These are phyloP conservation scores for Eucalyptus globulus DNA, from an alignment of 345 rosid genomes.

Conservation along the genomic window DNA sequence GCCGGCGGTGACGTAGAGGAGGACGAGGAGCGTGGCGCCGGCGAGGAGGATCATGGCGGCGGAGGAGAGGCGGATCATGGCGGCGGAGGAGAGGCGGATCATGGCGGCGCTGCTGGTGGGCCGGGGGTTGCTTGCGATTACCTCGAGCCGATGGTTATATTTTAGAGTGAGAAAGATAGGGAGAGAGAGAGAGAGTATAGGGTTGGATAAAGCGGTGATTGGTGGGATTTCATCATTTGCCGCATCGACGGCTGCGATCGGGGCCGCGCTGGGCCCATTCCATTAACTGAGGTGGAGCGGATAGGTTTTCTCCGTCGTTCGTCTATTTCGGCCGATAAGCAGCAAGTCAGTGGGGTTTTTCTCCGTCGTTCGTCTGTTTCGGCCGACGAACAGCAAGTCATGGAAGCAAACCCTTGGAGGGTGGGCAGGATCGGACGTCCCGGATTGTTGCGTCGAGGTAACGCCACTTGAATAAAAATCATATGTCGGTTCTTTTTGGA, in stretches of 20 bases:
- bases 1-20: slow-evolving; percentile 18
- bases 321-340: no score
- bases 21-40: background rate
- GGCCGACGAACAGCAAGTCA: no score
- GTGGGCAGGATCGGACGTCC: no score
- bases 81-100: background rate
- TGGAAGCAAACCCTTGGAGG: no score
- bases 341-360: no score
- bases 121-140: background rate
- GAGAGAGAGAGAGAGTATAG: background rate
- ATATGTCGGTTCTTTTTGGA: no score
- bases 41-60: background rate
- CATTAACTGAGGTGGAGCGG: no score
- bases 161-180: background rate
- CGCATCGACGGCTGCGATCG: background rate
- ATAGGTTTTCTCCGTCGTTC: no score
- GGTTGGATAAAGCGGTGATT: background rate
- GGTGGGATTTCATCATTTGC: background rate
- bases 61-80: no score
- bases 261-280: background rate
- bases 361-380: no score
- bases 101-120: background rate
- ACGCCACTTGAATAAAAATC: no score
- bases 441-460: no score
- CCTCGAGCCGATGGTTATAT: background rate